Conservation (phyloP, 805 yeast genomes). For the Lachancea meyersii region DNA sequence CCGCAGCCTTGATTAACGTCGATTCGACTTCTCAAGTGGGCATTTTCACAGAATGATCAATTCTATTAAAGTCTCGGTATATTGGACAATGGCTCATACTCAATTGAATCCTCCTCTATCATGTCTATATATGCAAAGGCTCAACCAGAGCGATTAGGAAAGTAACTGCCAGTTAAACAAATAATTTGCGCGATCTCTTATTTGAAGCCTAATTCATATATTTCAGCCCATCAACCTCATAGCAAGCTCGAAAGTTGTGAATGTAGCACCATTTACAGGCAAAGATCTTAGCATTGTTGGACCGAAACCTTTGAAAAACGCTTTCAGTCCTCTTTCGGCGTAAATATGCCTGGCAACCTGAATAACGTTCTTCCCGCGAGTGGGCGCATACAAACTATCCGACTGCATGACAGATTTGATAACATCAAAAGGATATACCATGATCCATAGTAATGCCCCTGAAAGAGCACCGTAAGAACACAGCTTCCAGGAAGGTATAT, state of each 20-base stretch:
- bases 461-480: conserved; percentile 86
- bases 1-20: too few relatives aligned
- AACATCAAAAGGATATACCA: conserved; percentile 83
- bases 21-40: too few relatives aligned
- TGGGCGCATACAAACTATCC: conserved; percentile 55
- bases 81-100: too few relatives aligned
- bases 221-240: conserved; percentile 47
- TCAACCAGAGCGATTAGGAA: too few relatives aligned
- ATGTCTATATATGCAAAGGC: too few relatives aligned
- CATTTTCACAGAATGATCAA: too few relatives aligned
- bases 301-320: conserved; percentile 83
- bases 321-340: conserved; percentile 57
- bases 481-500: conserved; percentile 80
- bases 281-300: conserved; percentile 96
- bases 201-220: too few relatives aligned
- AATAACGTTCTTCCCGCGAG: conserved; percentile 50
- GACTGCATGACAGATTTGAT: conserved; percentile 84
- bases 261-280: conserved; percentile 97
- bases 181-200: too few relatives aligned
- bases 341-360: conserved; percentile 53
- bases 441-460: conserved; percentile 82
- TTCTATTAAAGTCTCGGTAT: too few relatives aligned
- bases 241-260: conserved; percentile 85
- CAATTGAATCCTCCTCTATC: too few relatives aligned
- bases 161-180: too few relatives aligned